Base-by-base conservation (phyloP, 2,329 filamentous ascomycete species). In the Cercospora janseana region DNA sequence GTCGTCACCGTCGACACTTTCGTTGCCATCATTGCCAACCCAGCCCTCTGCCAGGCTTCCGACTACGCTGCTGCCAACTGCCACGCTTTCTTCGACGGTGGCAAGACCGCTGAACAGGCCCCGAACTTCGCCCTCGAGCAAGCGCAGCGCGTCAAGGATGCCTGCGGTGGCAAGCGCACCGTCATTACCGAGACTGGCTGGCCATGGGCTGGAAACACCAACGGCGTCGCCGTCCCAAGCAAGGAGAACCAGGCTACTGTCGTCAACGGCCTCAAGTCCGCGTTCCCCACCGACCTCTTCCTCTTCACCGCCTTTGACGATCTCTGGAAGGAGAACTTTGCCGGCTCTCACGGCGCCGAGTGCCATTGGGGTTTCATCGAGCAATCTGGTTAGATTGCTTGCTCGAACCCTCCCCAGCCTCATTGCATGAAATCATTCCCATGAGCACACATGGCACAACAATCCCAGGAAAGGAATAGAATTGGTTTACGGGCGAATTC, bases 131-230 rank as follows among this genome's bases (percentile, higher is more conserved):
- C 90, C 29, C 68, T 74, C 29, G 72, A 74, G 20, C 81, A 84
- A 56, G 77, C 74, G 5, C 63, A 72, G 21, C 66, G 60, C 5
- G 72, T 84, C 51, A 71, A 71, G 13, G 59, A 68, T 3, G 73
- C 72, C 3, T 80, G 77, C 44, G 70, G 71, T 18, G 71, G 72
- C 57, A 85, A 88, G 69, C 75, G 77, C 37, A 77, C 87, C 24
- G 75, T 92, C 28, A 82, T 94, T 59, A 89, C 87, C 1, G 90
- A 95, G 74, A 85, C 85, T 3, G 90, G 90, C 43, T 95, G 89
- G 89, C 89, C 89, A 32, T 82, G 80, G 66, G 69, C 80, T 58
- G 89, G 89, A 13, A 59, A 73, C 9, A 53, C 75, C 45, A 91
- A 93, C 65, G 80, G 81, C 2, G 63, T 66, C 13, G 88, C 88